Conservation (phyloP, 1,284 basidiomycete species). For the Leccinum huronense region DNA sequence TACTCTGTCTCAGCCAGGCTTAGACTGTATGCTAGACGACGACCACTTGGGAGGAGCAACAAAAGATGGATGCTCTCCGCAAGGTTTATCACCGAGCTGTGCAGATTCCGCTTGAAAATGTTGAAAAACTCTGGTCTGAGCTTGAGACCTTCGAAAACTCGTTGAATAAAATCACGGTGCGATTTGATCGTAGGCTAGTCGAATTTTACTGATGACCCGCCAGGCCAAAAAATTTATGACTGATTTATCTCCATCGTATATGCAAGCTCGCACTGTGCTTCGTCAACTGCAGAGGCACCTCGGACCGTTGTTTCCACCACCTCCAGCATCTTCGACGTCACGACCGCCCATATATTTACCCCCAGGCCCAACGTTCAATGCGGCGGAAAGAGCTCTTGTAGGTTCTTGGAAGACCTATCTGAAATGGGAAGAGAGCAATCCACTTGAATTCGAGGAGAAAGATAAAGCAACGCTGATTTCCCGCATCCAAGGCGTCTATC, state of each 20-base stretch:
- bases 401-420: conserved; percentile 90
- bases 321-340: conserved; percentile 40
- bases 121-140: conserved; percentile 93
- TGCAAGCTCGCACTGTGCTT: conserved; percentile 90
- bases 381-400: conserved; percentile 71
- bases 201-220: conserved; percentile 13
- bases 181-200: conserved; percentile 17
- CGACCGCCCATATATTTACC: conserved; percentile 64
- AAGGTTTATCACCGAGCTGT: conserved; percentile 93
- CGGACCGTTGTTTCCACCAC: conserved; percentile 57
- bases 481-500: conserved; percentile 81
- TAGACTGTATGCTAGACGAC: conserved; percentile 45
- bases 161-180: conserved; percentile 85
- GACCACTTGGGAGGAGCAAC: conserved; percentile 92
- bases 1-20: conserved; percentile 11
- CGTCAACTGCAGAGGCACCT: conserved; percentile 81
- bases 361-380: conserved; percentile 69
- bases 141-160: conserved; percentile 92
- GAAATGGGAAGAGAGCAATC: conserved; percentile 96
- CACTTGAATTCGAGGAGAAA: conserved; percentile 86
- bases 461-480: conserved; percentile 67
- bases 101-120: conserved; percentile 90
- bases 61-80: conserved; percentile 91
- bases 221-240: conserved; percentile 93
- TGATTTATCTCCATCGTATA: conserved; percentile 80